Conservation (phyloP, 2,329 filamentous ascomycete species). For the Aspergillus sp. region DNA sequence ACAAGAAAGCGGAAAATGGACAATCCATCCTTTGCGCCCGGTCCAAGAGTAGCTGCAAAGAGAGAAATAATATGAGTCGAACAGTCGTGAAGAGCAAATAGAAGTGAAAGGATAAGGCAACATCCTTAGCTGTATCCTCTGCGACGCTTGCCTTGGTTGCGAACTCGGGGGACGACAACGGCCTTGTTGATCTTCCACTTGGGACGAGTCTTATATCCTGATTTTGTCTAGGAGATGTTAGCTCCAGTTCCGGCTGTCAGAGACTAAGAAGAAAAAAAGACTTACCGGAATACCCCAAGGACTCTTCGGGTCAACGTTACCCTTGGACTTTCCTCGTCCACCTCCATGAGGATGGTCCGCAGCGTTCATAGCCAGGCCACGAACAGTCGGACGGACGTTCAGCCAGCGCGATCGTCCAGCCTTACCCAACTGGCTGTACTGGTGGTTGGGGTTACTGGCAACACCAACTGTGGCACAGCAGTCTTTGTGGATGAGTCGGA, state of each 20-base stretch:
- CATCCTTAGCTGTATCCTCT: conserved; percentile 53
- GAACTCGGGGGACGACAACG: conserved; percentile 72
- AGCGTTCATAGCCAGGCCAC: conserved; percentile 99
- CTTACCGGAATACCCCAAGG: conserved; percentile 94
- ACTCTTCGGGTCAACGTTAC: conserved; percentile 89
- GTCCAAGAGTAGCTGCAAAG: not conserved
- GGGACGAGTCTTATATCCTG: conserved; percentile 76
- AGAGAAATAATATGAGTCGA: conserved; percentile 1
- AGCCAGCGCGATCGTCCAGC: conserved; percentile 90
- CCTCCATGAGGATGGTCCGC: conserved; percentile 97
- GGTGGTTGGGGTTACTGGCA: conserved; percentile 86
- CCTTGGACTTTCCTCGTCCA: conserved; percentile 98
- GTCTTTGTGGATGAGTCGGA: conserved; percentile 80
- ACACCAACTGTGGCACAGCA: conserved; percentile 92
- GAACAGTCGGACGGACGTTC: conserved; percentile 87
- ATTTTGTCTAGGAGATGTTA: conserved; percentile 42
- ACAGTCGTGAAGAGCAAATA: conserved; percentile 1
- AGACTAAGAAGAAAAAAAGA: conserved; percentile 17
- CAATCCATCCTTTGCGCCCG: conserved; percentile 2
- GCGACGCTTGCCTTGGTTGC: conserved; percentile 84
- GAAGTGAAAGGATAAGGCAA: conserved; percentile 3
- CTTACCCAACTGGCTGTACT: conserved; percentile 88
- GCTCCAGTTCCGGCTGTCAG: not conserved
- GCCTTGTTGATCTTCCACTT: conserved; percentile 88
- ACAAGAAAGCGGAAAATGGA: conserved; percentile 7